These are phyloP conservation scores for Wallemia hederae DNA, from an alignment of 1,284 basidiomycete species.

Conservation along the genomic window DNA sequence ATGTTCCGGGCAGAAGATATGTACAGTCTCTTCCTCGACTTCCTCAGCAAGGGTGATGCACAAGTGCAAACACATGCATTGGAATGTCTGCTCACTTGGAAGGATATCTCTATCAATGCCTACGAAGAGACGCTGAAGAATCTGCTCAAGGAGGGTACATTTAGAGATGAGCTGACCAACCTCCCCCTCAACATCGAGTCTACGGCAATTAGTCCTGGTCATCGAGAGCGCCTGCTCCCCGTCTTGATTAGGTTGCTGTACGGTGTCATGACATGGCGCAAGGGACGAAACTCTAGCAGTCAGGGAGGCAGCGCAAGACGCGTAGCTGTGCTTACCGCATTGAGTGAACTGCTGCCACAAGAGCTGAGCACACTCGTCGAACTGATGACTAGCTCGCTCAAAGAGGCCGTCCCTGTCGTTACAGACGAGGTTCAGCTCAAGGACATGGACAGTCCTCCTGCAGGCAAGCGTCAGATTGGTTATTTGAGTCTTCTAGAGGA, in stretches of 20 bases:
- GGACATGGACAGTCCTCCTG: constrained; percentile 6
- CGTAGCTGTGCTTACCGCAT: constrained; percentile 41
- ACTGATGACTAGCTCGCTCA: constrained; percentile 64
- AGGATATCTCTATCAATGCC: constrained; percentile 32
- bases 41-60: constrained; percentile 65
- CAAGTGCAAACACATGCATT: constrained; percentile 47
- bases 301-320: constrained; percentile 35
- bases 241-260: constrained; percentile 52
- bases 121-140: constrained; percentile 37
- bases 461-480: constrained; percentile 46
- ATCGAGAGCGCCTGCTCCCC: constrained; percentile 41
- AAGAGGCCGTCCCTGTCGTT: constrained; percentile 10
- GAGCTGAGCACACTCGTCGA: constrained; percentile 57
- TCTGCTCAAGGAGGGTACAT: constrained; percentile 57
- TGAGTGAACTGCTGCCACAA: constrained; percentile 37
- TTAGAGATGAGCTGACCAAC: constrained; percentile 57
- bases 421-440: constrained; percentile 2
- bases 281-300: constrained; percentile 28
- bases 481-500: constrained; percentile 61
- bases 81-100: constrained; percentile 58
- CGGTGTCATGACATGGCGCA: constrained; percentile 61
- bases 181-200: constrained; percentile 27
- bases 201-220: constrained; percentile 27
- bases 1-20: constrained; percentile 40
- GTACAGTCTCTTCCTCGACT: constrained; percentile 32